Percentiles rank a stretch among this genome's conserved stretches.
Conservation (phyloP, 1,139 yeast species). For the Starmera stellimalicola region DNA sequence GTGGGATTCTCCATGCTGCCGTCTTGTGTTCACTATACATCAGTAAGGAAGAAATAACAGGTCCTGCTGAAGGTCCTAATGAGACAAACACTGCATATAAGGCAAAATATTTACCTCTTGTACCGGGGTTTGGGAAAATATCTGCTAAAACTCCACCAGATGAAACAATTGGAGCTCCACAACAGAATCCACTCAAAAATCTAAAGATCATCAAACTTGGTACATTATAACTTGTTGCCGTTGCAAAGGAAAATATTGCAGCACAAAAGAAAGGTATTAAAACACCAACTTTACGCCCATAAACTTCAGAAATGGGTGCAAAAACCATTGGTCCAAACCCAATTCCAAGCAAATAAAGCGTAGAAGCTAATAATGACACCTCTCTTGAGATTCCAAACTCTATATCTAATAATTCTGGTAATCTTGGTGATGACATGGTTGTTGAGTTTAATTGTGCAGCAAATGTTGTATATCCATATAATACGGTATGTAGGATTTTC, state of each 20-base stretch:
- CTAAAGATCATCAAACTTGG: constrained; percentile 36
- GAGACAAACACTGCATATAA: constrained; percentile 36
- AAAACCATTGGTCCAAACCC: constrained; percentile 35
- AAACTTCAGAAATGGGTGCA: constrained; percentile 33
- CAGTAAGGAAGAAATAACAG: constrained; percentile 38
- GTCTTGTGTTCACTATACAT: constrained; percentile 34
- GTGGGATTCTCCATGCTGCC: constrained; percentile 37
- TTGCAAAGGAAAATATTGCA: constrained; percentile 39
- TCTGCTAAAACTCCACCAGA: constrained; percentile 49
- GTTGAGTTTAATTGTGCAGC: constrained; percentile 36
- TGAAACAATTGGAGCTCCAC: constrained; percentile 46
- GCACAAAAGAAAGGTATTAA: constrained; percentile 34
- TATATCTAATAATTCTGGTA: constrained; percentile 22
- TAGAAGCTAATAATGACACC: constrained; percentile 31
- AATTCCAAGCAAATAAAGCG: constrained; percentile 39
- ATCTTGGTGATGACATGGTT: constrained; percentile 22
- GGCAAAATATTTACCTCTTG: constrained; percentile 22
- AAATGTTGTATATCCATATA: constrained; percentile 32
- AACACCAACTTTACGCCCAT: constrained; percentile 41
- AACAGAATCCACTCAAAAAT: constrained; percentile 41
- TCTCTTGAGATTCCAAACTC: constrained; percentile 24
- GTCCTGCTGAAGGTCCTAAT: constrained; percentile 47
- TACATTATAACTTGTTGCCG: constrained; percentile 37
- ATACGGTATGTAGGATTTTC: constrained; percentile 29
- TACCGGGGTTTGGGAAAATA: constrained; percentile 19